Conservation (phyloP, 257 asterid genomes). For the Capsicum pubescens region DNA sequence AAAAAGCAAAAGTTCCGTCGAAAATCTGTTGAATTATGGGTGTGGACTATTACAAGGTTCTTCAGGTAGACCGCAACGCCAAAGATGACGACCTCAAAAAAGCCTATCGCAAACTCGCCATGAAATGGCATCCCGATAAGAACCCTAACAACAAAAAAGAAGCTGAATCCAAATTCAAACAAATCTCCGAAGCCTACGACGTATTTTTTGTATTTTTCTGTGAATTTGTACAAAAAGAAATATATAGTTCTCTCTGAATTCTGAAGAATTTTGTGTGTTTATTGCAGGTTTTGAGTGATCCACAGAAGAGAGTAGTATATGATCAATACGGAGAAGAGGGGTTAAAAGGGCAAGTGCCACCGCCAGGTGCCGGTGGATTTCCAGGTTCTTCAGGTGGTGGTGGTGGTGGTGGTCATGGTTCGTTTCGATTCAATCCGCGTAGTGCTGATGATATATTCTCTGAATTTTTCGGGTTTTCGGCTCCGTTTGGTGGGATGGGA, state of each 20-base stretch:
- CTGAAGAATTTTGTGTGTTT: not conserved
- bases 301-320: constrained; percentile 65
- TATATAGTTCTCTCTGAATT: not conserved
- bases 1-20: not conserved
- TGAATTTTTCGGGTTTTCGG: constrained; percentile 56
- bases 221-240: not conserved
- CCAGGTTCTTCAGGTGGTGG: constrained; percentile 45
- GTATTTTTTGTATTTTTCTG: constrained; percentile 33
- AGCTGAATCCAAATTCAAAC: constrained; percentile 75
- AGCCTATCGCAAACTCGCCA: constrained; percentile 70
- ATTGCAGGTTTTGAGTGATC: constrained; percentile 67
- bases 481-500: constrained; percentile 61
- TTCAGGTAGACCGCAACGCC: constrained; percentile 61
- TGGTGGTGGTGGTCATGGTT: constrained; percentile 42
- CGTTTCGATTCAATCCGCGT: constrained; percentile 63
- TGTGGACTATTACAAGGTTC: constrained; percentile 66
- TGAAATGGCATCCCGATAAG: constrained; percentile 82
- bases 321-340: constrained; percentile 78
- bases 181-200: constrained; percentile 78
- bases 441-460: constrained; percentile 64
- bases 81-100: constrained; percentile 72
- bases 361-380: constrained; percentile 56
- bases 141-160: constrained; percentile 69
- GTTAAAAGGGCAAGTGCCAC: constrained; percentile 64
- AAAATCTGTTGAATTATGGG: constrained; percentile 46